These are phyloP conservation scores for Chlamydomonas sp. DNA, from an alignment of 139 green algal genomes.

Conservation along the genomic window DNA sequence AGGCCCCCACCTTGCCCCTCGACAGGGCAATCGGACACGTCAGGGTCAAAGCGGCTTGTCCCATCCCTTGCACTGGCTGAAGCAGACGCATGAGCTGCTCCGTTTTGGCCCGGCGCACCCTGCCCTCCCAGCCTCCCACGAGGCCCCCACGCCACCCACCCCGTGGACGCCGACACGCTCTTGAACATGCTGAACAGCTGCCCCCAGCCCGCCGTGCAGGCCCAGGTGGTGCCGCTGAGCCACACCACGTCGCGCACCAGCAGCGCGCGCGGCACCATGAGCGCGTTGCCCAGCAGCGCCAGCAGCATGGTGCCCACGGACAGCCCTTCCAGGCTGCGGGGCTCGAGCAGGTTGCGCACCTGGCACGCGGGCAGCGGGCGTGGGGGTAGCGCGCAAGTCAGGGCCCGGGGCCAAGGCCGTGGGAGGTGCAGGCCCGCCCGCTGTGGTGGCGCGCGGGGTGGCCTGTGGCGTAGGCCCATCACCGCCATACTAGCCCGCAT, in stretches of 20 bases:
- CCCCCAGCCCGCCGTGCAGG: constrained; percentile 71
- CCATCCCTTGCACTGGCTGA: neutral
- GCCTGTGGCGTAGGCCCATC: too few species aligned
- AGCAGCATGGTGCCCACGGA: constrained; percentile 82
- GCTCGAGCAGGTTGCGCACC: constrained; percentile 80
- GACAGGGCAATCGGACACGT: too few species aligned
- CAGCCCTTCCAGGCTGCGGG: constrained; percentile 69
- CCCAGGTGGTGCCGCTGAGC: constrained; percentile 79
- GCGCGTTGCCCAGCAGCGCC: constrained; percentile 81
- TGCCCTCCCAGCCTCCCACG: neutral
- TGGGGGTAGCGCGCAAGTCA: neutral
- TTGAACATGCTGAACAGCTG: constrained; percentile 79
- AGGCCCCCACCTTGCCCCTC: too few species aligned
- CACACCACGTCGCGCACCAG: constrained; percentile 85
- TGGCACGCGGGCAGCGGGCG: constrained; percentile 10
- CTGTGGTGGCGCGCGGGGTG: too few species aligned
- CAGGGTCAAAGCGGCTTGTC: neutral
- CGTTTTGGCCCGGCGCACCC: neutral
- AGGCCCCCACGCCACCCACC: constrained; percentile 25
- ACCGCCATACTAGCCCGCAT: too few species aligned
- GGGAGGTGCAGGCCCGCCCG: too few species aligned
- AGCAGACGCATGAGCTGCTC: neutral
- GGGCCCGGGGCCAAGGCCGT: too few species aligned
- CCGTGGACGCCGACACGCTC: constrained; percentile 40
- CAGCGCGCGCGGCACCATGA: constrained; percentile 92